Conservation (phyloP, 805 yeast species). For the Zygoascus tannicola region DNA sequence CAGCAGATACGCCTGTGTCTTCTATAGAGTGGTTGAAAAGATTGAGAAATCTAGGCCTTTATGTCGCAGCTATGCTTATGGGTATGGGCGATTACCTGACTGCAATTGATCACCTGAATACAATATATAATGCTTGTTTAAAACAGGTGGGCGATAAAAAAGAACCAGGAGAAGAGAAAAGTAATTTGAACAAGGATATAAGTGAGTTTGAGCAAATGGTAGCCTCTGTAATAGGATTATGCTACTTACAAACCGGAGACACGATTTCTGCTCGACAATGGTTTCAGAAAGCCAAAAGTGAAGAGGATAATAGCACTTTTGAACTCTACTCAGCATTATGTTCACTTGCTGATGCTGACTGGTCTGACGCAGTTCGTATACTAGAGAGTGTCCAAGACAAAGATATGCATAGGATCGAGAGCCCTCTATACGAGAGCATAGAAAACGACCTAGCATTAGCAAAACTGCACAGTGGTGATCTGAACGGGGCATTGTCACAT, state of each 20-base stretch:
- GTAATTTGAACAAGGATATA: neutral
- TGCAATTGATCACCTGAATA: slow-evolving; percentile 24
- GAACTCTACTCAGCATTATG: slow-evolving; percentile 12
- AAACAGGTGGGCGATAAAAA: neutral
- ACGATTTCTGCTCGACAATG: slow-evolving; percentile 24
- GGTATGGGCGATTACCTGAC: slow-evolving; percentile 26
- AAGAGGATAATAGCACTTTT: neutral
- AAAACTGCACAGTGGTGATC: slow-evolving; percentile 21
- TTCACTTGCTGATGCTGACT: slow-evolving; percentile 23
- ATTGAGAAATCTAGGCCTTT: slow-evolving; percentile 24
- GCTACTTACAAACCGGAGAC: slow-evolving; percentile 23
- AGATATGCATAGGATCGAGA: neutral
- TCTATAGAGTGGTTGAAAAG: slow-evolving; percentile 17
- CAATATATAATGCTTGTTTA: slow-evolving; percentile 13
- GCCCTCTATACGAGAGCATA: neutral
- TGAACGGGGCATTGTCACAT: slow-evolving; percentile 15
- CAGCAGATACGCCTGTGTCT: neutral
- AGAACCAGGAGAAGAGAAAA: neutral
- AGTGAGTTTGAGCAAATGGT: slow-evolving; percentile 6
- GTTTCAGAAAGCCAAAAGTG: slow-evolving; percentile 11
- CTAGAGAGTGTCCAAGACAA: neutral
- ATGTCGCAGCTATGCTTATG: slow-evolving; percentile 26
- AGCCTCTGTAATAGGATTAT: slow-evolving; percentile 17
- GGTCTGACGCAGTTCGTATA: slow-evolving; percentile 12
- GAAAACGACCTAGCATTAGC: slow-evolving; percentile 15